Evolutionary conservation across 768 basidiomycete species (phyloP).

Genomic region (Boletus patriciae): DNA sequence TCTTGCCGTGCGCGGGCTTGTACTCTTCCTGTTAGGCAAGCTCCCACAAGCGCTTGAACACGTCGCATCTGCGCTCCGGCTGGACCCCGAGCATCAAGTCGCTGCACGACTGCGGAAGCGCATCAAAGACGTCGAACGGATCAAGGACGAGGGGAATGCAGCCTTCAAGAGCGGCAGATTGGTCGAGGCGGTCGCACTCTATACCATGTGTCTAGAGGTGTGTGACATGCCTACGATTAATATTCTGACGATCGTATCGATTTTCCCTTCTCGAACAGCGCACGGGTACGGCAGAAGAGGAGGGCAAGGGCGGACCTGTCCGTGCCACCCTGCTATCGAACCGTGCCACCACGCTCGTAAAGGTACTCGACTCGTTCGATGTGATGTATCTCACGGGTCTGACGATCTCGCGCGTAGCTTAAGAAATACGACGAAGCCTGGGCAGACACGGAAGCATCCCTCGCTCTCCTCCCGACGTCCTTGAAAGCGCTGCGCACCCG

Average conservation of each 20-base stretch:
- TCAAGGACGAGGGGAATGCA: conserved; percentile 83
- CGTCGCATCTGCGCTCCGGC: conserved; percentile 63
- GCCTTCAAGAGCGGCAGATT: conserved; percentile 65
- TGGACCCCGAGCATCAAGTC: conserved; percentile 74
- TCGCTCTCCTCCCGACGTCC: conserved; percentile 58
- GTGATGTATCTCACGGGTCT: neutral
- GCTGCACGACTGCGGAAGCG: conserved; percentile 73
- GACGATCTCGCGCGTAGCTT: conserved; percentile 43
- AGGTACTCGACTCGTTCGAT: conserved; percentile 42
- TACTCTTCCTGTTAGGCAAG: conserved; percentile 72
- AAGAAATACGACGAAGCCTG: conserved; percentile 67
- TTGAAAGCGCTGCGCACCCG: conserved; percentile 89
- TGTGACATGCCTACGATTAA: conserved; percentile 11
- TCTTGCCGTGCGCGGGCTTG: conserved; percentile 72
- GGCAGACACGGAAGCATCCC: conserved; percentile 65
- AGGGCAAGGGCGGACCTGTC: conserved; percentile 78
- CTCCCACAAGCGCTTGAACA: conserved; percentile 73
- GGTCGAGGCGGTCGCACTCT: conserved; percentile 64
- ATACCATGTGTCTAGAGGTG: conserved; percentile 71
- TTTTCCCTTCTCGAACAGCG: conserved; percentile 40
- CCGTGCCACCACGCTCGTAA: conserved; percentile 77
- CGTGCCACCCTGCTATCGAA: conserved; percentile 80
- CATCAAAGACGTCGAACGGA: conserved; percentile 76
- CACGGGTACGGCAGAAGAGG: conserved; percentile 65
- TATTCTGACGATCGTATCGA: neutral